Conservation (phyloP, 2,329 filamentous ascomycete genomes). For the Emergomyces orientalis region DNA sequence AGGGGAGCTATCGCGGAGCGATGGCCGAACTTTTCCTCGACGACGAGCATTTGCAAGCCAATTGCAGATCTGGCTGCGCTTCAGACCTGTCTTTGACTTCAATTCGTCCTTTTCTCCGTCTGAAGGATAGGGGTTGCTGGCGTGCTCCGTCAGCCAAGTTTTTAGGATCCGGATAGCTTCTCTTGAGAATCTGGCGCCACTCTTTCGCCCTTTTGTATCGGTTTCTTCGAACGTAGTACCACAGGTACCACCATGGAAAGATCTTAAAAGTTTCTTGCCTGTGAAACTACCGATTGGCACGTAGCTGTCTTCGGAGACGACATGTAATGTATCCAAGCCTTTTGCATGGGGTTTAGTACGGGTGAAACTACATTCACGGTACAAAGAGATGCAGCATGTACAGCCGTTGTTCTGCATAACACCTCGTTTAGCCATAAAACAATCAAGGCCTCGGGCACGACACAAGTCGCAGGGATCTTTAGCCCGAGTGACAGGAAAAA, state of each 20-base stretch:
- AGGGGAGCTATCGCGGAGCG: constrained; percentile 58
- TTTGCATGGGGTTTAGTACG: constrained; percentile 34
- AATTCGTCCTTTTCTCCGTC: constrained; percentile 78
- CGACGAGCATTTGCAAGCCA: constrained; percentile 87
- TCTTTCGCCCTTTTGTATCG: constrained; percentile 47
- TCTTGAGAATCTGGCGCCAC: constrained; percentile 66
- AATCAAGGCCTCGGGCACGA: constrained; percentile 38
- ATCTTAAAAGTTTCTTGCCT: constrained; percentile 35
- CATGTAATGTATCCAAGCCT: constrained; percentile 37
- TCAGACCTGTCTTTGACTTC: constrained; percentile 68
- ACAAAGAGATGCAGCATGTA: constrained; percentile 41
- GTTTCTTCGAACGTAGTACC: constrained; percentile 25
- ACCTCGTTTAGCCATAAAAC: constrained; percentile 38
- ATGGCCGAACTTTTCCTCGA: constrained; percentile 62
- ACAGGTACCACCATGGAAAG: constrained; percentile 26
- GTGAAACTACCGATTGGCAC: constrained; percentile 32
- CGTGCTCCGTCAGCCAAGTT: constrained; percentile 73
- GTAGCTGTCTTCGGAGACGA: constrained; percentile 36
- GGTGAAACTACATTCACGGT: constrained; percentile 40
- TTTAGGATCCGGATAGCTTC: constrained; percentile 73
- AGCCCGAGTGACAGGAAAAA: constrained; percentile 38
- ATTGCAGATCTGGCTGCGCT: constrained; percentile 75
- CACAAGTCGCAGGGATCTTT: constrained; percentile 41
- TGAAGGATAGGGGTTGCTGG: constrained; percentile 75
- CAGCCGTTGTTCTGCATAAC: constrained; percentile 35